Evolutionary conservation across 768 basidiomycete genomes (phyloP).

Genomic region (Pluteus cervinus): DNA sequence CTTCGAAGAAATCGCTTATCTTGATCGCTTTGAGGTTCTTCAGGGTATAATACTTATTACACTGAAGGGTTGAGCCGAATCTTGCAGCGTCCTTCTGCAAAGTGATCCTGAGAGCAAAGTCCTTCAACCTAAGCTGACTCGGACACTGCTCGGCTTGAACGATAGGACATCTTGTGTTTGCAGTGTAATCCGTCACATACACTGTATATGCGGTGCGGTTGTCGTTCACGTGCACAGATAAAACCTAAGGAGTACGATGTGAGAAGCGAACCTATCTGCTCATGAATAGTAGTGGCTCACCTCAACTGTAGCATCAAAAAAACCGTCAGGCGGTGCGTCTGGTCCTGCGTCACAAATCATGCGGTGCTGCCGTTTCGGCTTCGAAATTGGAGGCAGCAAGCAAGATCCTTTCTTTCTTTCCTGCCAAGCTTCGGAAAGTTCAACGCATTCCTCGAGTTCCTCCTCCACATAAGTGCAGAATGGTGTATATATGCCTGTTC

Average conservation of each 20-base stretch:
- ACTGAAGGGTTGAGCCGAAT: slow-evolving; percentile 35
- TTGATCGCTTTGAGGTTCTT: slow-evolving; percentile 44
- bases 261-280: too few species aligned
- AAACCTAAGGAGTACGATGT: too few species aligned
- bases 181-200: slow-evolving; percentile 66
- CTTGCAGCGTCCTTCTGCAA: slow-evolving; percentile 50
- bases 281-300: slow-evolving; percentile 27
- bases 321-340: slow-evolving; percentile 36
- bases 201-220: slow-evolving; percentile 35
- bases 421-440: slow-evolving; percentile 49
- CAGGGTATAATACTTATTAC: slow-evolving; percentile 47
- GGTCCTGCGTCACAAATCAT: slow-evolving; percentile 48
- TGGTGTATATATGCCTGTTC: slow-evolving; percentile 36
- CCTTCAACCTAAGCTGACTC: slow-evolving; percentile 40
- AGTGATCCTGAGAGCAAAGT: slow-evolving; percentile 45
- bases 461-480: slow-evolving; percentile 34
- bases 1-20: slow-evolving; percentile 40
- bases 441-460: slow-evolving; percentile 37
- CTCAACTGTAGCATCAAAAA: slow-evolving; percentile 61
- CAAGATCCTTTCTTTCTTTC: slow-evolving; percentile 19
- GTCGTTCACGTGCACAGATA: slow-evolving; percentile 35
- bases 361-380: slow-evolving; percentile 30
- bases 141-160: slow-evolving; percentile 30
- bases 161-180: slow-evolving; percentile 28
- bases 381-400: too few species aligned